Conservation (phyloP, 1,139 yeast genomes). For the Debaryomyces udenii region DNA sequence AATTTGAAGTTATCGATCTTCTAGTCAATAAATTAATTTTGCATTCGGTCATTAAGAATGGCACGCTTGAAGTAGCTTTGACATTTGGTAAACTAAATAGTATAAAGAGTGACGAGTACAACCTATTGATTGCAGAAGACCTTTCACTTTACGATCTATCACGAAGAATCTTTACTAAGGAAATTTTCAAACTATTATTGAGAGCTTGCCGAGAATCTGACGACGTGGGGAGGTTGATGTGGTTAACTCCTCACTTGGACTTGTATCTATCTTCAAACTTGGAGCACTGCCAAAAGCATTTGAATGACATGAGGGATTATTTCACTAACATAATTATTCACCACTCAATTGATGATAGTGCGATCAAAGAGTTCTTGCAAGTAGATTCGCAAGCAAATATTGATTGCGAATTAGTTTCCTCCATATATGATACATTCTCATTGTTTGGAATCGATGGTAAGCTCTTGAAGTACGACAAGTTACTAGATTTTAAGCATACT, state of each 20-base stretch:
- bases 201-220: constrained; percentile 30
- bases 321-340: constrained; percentile 7
- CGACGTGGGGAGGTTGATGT: constrained; percentile 42
- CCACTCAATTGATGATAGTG: neutral
- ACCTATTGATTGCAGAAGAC: constrained; percentile 19
- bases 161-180: constrained; percentile 26
- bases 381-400: constrained; percentile 10
- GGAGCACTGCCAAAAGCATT: constrained; percentile 13
- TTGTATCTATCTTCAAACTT: constrained; percentile 23
- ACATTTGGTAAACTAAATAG: constrained; percentile 16
- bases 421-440: constrained; percentile 21
- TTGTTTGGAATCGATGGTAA: constrained; percentile 32
- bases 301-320: constrained; percentile 13
- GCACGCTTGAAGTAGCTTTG: constrained; percentile 19
- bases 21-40: constrained; percentile 39
- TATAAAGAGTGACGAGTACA: constrained; percentile 7
- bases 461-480: constrained; percentile 22
- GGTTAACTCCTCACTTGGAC: constrained; percentile 44
- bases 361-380: neutral
- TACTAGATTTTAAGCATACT: constrained; percentile 14
- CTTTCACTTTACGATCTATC: constrained; percentile 19
- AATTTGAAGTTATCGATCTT: constrained; percentile 35
- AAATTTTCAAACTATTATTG: constrained; percentile 29
- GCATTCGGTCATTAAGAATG: constrained; percentile 24
- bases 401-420: constrained; percentile 17